phyloP scores from a whole-genome alignment of 2,329 filamentous ascomycete species.

The Zymoseptoria tritici region DNA sequence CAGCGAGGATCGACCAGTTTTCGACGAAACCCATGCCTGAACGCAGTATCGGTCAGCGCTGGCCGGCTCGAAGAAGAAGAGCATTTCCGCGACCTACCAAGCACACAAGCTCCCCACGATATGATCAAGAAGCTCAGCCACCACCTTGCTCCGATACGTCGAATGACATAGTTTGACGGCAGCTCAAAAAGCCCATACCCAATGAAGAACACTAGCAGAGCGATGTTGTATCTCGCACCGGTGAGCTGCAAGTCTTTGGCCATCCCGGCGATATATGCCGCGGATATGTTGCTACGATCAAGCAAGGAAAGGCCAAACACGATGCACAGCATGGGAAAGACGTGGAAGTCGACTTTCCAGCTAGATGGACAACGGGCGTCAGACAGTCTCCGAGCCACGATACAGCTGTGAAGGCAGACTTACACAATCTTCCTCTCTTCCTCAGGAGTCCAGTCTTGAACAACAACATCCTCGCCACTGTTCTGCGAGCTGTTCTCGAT shows the following conservation, averaged over 20 bases:
- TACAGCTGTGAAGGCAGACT: background rate
- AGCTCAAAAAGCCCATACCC: constrained; percentile 29
- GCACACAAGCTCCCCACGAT: constrained; percentile 53
- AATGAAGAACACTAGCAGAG: constrained; percentile 29
- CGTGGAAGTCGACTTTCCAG: constrained; percentile 26
- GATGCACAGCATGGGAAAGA: constrained; percentile 30
- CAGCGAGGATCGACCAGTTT: constrained; percentile 46
- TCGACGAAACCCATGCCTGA: constrained; percentile 51
- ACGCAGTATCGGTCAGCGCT: background rate
- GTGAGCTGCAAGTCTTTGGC: constrained; percentile 29
- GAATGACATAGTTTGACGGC: constrained; percentile 28
- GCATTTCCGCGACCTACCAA: constrained; percentile 31
- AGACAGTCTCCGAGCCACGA: background rate
- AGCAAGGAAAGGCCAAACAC: constrained; percentile 57
- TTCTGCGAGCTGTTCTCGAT: background rate
- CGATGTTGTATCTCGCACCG: constrained; percentile 26
- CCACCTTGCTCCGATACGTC: constrained; percentile 25
- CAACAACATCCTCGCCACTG: background rate
- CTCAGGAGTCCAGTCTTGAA: constrained; percentile 26
- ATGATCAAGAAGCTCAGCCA: constrained; percentile 32
- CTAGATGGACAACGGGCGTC: constrained; percentile 7
- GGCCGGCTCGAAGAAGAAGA: background rate
- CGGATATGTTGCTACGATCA: constrained; percentile 67
- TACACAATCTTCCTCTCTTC: constrained; percentile 27
- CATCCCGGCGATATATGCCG: constrained; percentile 63